A percentile compares a stretch with the other conserved stretches of the same genome.
These are phyloP conservation scores for Torulaspora franciscae DNA, from an alignment of 805 yeast genomes.

Conservation along the genomic window DNA sequence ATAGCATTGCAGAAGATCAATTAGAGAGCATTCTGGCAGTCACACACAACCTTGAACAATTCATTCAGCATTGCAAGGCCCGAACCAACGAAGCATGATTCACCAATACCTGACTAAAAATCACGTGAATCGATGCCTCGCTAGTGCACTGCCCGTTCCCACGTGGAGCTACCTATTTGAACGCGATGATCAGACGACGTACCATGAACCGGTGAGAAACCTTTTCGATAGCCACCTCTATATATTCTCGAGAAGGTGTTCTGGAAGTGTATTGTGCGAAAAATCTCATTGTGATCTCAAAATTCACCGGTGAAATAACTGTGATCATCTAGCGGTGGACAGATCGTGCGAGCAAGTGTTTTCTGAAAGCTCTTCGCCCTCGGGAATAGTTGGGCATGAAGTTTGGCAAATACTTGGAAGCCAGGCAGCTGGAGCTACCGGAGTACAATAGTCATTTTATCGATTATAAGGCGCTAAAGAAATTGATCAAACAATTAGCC, in stretches of 20 bases:
- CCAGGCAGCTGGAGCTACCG: slow-evolving; percentile 89
- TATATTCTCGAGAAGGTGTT: neutral
- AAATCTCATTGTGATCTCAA: neutral
- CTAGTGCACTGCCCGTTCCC: neutral
- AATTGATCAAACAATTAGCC: slow-evolving; percentile 79
- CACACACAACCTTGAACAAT: slow-evolving; percentile 7
- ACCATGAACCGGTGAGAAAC: neutral
- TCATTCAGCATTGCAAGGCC: neutral
- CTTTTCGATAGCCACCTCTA: neutral
- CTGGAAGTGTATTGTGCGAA: neutral
- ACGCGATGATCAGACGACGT: neutral
- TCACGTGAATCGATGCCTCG: slow-evolving; percentile 5
- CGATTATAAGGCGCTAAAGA: slow-evolving; percentile 89
- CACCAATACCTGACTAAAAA: neutral
- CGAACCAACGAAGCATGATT: neutral
- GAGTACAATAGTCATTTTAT: slow-evolving; percentile 93
- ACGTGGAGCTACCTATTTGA: slow-evolving; percentile 3
- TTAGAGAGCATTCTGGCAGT: slow-evolving; percentile 3
- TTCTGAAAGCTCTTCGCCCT: neutral
- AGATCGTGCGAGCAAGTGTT: neutral
- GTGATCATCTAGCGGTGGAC: neutral
- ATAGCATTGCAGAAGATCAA: slow-evolving; percentile 3
- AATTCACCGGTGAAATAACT: neutral
- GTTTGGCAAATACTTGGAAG: slow-evolving; percentile 92
- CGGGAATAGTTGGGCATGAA: slow-evolving; percentile 45